Evolutionary conservation across 805 yeast species (phyloP), one percentile per base, ranked within the genome.

Genomic region (Ogataea trehalophila): DNA sequence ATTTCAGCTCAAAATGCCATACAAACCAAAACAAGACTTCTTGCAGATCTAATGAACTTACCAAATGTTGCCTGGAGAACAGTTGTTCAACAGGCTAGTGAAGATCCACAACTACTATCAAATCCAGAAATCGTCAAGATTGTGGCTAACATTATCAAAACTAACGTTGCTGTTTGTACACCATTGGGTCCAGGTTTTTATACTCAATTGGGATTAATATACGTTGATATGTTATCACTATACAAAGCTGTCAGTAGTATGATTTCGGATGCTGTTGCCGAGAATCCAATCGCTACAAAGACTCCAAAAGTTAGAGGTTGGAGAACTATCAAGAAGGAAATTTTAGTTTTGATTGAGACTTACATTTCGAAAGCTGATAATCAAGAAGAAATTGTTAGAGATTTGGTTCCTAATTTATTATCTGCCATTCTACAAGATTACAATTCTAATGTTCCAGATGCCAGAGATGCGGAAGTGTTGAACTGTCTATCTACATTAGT

Each of bases 51-150:
- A 58, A 94, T 94, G 99, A 76, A 79, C 42, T 70, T 91, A 52
- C 99, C 99, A 39, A 94, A 94, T 67, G 77, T 82, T 70, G 99
- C 98, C 1, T 94, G 99, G 99, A 77, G 75, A 51, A 85, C 92
- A 15, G 87, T 94, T 58, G 87, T 92, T 45, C 81, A 83, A 62
- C 87, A 87, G 64, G 90, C 96, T 8, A 83, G 83, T 8, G 84
- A 80, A 56, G 91, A 91, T 61, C 95, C 97, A 15, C 80, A 82
- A 47, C 70, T 92, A 52, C 74, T 94, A 54, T 73, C 83, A 37
- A 83, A 85, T 63, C 66, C 76, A 15, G 97, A 92, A 60, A 86
- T 89, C 23, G 95, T 92, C 45, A 94, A 91, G 65, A 87, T 92
- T 53, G 81, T 94, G 55, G 95, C 97, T 36, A 94, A 92, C 65